These are phyloP conservation scores for Trichoderma sp. DNA, from an alignment of 2,329 filamentous ascomycete genomes.

Conservation along the genomic window DNA sequence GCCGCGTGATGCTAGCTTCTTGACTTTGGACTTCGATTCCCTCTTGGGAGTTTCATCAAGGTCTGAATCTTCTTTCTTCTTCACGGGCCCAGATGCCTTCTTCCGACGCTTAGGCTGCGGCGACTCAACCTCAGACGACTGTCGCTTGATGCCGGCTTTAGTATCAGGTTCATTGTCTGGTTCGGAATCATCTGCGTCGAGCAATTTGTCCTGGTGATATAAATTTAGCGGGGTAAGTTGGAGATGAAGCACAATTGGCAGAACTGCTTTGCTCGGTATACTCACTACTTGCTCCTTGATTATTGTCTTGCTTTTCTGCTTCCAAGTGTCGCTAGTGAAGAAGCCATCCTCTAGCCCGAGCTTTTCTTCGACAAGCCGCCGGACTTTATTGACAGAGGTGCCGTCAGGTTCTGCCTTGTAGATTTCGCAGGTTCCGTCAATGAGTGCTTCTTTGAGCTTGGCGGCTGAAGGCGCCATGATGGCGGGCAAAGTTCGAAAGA, in stretches of 20 bases:
- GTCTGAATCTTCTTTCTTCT: conserved; percentile 38
- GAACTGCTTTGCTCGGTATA: conserved; percentile 24
- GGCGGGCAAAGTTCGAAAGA: not conserved
- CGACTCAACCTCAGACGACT: conserved; percentile 38
- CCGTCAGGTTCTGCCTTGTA: conserved; percentile 48
- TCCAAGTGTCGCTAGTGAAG: conserved; percentile 55
- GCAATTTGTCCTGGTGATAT: conserved; percentile 38
- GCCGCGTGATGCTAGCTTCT: conserved; percentile 23
- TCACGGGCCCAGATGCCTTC: conserved; percentile 36
- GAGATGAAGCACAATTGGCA: not conserved
- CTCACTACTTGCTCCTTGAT: conserved; percentile 59
- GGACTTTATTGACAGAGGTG: conserved; percentile 60
- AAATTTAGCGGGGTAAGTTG: conserved; percentile 21
- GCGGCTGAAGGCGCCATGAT: conserved; percentile 46
- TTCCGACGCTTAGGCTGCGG: conserved; percentile 45
- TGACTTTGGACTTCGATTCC: conserved; percentile 28
- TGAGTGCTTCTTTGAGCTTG: conserved; percentile 49
- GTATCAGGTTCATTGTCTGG: conserved; percentile 32
- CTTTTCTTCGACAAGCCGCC: conserved; percentile 53
- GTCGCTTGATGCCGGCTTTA: conserved; percentile 39
- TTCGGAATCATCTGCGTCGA: conserved; percentile 37
- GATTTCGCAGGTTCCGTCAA: conserved; percentile 49
- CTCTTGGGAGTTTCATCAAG: conserved; percentile 29
- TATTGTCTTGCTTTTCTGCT: conserved; percentile 58
- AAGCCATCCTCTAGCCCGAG: conserved; percentile 54